Evolutionary conservation across 768 basidiomycete species (phyloP).

Genomic region (Podaxis mareebaensis): DNA sequence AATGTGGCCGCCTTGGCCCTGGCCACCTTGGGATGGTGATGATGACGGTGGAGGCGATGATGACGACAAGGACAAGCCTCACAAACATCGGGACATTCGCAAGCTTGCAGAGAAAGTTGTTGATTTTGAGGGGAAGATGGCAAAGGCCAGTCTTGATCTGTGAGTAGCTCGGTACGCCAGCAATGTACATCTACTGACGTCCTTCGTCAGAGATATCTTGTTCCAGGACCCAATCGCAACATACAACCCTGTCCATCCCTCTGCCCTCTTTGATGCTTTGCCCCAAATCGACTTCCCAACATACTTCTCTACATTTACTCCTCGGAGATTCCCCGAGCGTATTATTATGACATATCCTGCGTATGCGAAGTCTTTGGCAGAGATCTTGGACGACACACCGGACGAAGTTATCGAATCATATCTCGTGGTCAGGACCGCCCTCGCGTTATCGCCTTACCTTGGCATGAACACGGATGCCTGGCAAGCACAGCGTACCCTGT

Average conservation of each 20-base stretch:
- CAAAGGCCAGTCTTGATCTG: conserved; percentile 79
- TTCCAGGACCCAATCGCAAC: conserved; percentile 81
- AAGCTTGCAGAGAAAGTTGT: conserved; percentile 73
- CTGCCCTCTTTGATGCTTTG: conserved; percentile 66
- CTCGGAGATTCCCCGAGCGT: conserved; percentile 70
- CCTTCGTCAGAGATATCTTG: conserved; percentile 53
- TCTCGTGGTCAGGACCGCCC: conserved; percentile 75
- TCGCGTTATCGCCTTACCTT: conserved; percentile 68
- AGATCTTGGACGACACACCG: conserved; percentile 67
- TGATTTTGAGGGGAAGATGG: conserved; percentile 75
- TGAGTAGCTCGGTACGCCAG: conserved; percentile 33
- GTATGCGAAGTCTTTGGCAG: conserved; percentile 66
- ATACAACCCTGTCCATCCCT: conserved; percentile 81
- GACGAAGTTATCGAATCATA: conserved; percentile 83
- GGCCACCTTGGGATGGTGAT: conserved; percentile 82
- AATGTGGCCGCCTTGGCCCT: conserved; percentile 80
- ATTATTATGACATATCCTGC: conserved; percentile 84
- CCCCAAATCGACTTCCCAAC: conserved; percentile 78
- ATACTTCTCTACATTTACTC: conserved; percentile 87
- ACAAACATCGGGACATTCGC: conserved; percentile 52
- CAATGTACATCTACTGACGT: neutral
- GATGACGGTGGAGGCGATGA: conserved; percentile 48
- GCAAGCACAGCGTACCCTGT: conserved; percentile 68
- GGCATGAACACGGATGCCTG: conserved; percentile 77
- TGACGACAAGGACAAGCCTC: conserved; percentile 45